A percentile compares a stretch with the other conserved stretches of the same genome.
Evolutionary conservation across 306 rosid species (phyloP).

Genomic region (Ormosia emarginata): DNA sequence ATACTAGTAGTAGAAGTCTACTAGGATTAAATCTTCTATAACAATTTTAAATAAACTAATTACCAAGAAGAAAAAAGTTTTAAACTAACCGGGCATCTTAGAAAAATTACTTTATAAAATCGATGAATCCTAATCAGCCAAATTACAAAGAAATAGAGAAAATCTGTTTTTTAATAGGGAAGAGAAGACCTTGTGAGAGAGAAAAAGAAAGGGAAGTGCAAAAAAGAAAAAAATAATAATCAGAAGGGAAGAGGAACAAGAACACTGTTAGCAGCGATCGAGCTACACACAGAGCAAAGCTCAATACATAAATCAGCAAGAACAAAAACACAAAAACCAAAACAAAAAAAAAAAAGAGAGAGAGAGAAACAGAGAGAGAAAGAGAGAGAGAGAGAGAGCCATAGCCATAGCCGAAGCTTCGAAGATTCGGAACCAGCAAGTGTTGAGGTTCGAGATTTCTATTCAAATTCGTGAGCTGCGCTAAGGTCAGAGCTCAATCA

Average conservation of each 20-base stretch:
- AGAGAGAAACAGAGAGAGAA: background rate
- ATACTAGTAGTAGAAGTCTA: too few relatives aligned
- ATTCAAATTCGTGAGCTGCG: slow-evolving; percentile 58
- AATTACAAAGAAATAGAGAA: background rate
- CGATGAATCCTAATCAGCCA: background rate
- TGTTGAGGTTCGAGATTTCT: slow-evolving; percentile 60
- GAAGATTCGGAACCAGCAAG: slow-evolving; percentile 44
- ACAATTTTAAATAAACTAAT: too few relatives aligned
- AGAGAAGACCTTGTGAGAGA: slow-evolving; percentile 1
- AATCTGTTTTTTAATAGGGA: background rate
- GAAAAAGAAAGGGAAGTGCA: background rate
- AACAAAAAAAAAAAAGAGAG: background rate
- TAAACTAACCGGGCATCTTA: background rate
- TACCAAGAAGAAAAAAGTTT: too few relatives aligned
- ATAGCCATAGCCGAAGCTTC: slow-evolving; percentile 41
- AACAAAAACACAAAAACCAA: background rate
- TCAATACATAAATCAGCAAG: slow-evolving; percentile 35
- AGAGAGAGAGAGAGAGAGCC: background rate
- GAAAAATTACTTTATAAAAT: background rate
- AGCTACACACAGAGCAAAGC: slow-evolving; percentile 39
- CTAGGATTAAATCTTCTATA: too few relatives aligned
- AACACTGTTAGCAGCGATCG: slow-evolving; percentile 58
- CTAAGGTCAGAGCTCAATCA: slow-evolving; percentile 67
- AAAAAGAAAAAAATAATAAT: slow-evolving; percentile 16
- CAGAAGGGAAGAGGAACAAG: slow-evolving; percentile 13